Conservation (phyloP, 441 rosid genomes). For the Croton laevigatus region DNA sequence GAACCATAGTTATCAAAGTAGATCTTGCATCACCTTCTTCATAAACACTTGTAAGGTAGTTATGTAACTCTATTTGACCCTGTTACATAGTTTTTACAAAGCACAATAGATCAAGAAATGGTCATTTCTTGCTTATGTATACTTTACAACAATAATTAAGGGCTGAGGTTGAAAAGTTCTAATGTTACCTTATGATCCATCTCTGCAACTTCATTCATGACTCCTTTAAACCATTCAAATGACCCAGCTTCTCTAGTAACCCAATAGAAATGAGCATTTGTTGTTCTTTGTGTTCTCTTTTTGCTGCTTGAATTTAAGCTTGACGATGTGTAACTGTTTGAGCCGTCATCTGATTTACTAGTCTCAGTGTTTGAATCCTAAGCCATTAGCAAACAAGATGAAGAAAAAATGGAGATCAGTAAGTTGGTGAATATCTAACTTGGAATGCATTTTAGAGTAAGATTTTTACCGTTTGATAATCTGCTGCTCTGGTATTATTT, state of each 20-base stretch:
- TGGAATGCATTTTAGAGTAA: neutral
- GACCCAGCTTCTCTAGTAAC: constrained; percentile 94
- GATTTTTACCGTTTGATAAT: constrained; percentile 58
- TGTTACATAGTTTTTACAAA: constrained; percentile 30
- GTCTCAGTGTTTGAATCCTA: constrained; percentile 61
- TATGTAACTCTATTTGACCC: constrained; percentile 97
- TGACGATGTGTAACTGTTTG: constrained; percentile 70
- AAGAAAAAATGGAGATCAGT: neutral
- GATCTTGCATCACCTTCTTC: constrained; percentile 99
- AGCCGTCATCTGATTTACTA: constrained; percentile 64
- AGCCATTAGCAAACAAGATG: constrained; percentile 4
- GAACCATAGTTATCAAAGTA: constrained; percentile 93
- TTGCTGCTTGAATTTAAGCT: constrained; percentile 45
- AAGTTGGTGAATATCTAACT: neutral
- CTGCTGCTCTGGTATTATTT: constrained; percentile 61
- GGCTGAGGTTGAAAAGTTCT: neutral
- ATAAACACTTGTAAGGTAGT: constrained; percentile 92
- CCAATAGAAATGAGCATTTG: constrained; percentile 89
- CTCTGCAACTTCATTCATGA: constrained; percentile 91
- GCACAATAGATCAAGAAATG: neutral
- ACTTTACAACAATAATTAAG: neutral
- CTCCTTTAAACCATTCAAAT: constrained; percentile 96
- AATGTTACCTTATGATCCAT: constrained; percentile 71
- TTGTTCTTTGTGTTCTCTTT: constrained; percentile 52
- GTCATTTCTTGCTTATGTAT: constrained; percentile 1